A percentile compares a stretch with the other conserved stretches of the same genome.
Conservation (phyloP, 257 asterid genomes). For the Euphrasia confusa region DNA sequence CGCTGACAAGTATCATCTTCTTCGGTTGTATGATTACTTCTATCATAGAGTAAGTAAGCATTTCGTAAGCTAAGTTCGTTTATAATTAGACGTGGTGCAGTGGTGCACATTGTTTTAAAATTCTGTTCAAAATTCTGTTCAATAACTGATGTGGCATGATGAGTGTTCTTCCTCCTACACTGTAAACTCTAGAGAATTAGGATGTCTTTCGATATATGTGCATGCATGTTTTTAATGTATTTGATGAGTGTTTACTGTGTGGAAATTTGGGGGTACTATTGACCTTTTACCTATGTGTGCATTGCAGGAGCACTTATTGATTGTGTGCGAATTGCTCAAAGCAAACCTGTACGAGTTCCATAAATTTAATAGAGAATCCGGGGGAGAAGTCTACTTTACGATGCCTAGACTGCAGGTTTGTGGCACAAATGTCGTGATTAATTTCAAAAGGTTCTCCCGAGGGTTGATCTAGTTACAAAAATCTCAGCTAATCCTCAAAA, state of each 20-base stretch:
- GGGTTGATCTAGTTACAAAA: neutral
- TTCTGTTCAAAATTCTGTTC: too few species aligned
- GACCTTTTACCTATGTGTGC: conserved; percentile 28
- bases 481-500: neutral
- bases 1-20: conserved; percentile 90
- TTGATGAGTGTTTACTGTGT: conserved; percentile 19
- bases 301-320: conserved; percentile 90
- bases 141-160: too few species aligned
- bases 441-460: neutral
- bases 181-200: too few species aligned
- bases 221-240: neutral
- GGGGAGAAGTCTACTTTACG: conserved; percentile 97
- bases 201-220: too few species aligned
- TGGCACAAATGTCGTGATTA: conserved; percentile 14
- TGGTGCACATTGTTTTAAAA: too few species aligned
- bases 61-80: conserved; percentile 13
- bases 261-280: neutral
- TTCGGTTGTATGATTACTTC: conserved; percentile 91
- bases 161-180: too few species aligned
- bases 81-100: too few species aligned
- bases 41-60: conserved; percentile 78
- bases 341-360: conserved; percentile 97
- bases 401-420: conserved; percentile 99
- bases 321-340: conserved; percentile 94
- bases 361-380: conserved; percentile 95